These are phyloP conservation scores for Begonia masoniana DNA, from an alignment of 306 rosid genomes.

Conservation along the genomic window DNA sequence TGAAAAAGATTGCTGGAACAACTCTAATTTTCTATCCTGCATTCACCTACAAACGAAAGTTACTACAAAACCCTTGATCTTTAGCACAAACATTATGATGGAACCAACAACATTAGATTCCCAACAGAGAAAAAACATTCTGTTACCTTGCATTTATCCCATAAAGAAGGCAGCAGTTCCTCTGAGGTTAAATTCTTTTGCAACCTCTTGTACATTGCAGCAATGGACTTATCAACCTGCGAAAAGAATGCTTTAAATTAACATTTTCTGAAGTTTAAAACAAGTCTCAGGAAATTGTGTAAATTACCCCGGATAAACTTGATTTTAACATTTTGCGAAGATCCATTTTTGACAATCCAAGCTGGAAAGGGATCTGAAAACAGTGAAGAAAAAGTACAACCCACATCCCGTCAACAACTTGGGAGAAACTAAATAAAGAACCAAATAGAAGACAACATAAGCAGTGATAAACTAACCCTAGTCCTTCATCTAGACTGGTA, in stretches of 20 bases:
- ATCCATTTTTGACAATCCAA: slow-evolving; percentile 78
- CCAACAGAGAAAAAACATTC: slow-evolving; percentile 1
- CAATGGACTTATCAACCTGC: slow-evolving; percentile 77
- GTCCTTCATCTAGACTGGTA: too few species aligned
- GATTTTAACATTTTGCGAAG: slow-evolving; percentile 77
- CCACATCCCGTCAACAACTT: too few species aligned
- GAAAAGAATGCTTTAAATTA: slow-evolving; percentile 3
- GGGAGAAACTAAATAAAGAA: too few species aligned
- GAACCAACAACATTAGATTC: background rate
- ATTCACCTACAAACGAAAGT: too few species aligned
- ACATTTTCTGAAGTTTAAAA: background rate
- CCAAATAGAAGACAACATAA: too few species aligned
- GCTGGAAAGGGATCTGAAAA: slow-evolving; percentile 93
- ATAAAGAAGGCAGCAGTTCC: slow-evolving; percentile 84
- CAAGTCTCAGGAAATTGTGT: background rate
- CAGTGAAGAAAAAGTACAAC: background rate
- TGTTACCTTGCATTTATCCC: slow-evolving; percentile 97
- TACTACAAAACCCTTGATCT: too few species aligned
- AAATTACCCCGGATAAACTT: slow-evolving; percentile 80
- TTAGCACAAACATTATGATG: too few species aligned
- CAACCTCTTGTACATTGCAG: slow-evolving; percentile 81
- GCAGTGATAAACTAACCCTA: too few species aligned
- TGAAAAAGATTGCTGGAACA: too few species aligned
- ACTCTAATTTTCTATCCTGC: too few species aligned
- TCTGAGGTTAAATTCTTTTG: slow-evolving; percentile 94